Evolutionary conservation across 1,284 basidiomycete genomes (phyloP).

Genomic region (Pseudozyma flocculosa): DNA sequence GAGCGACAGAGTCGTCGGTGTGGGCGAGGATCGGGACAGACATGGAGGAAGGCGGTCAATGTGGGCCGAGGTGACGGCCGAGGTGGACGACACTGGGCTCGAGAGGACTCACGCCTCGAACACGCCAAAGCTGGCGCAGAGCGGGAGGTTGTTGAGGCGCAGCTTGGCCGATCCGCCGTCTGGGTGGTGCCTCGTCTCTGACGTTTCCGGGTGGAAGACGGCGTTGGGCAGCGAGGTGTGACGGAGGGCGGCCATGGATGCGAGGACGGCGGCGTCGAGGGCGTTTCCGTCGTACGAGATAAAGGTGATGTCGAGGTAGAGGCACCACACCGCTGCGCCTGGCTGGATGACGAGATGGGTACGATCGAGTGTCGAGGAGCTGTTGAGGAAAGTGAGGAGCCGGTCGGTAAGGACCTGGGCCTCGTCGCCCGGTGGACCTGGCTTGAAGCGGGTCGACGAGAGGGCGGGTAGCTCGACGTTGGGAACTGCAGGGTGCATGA

Average conservation of each 20-base stretch:
- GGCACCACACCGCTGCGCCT: conserved; percentile 79
- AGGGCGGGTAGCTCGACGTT: conserved; percentile 89
- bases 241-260: conserved; percentile 79
- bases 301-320: conserved; percentile 90
- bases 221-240: conserved; percentile 73
- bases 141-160: conserved; percentile 64
- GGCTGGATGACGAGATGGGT: conserved; percentile 75
- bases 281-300: conserved; percentile 96
- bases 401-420: conserved; percentile 39
- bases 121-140: conserved; percentile 75
- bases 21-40: no score
- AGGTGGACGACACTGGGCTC: no score
- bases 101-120: conserved; percentile 62
- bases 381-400: conserved; percentile 65
- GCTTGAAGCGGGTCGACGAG: conserved; percentile 87
- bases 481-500: conserved; percentile 57
- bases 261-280: conserved; percentile 84
- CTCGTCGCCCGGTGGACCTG: conserved; percentile 72
- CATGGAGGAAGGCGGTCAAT: no score
- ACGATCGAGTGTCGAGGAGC: conserved; percentile 63
- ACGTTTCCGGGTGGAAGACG: conserved; percentile 70
- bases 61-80: no score
- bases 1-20: no score
- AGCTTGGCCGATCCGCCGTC: conserved; percentile 61
- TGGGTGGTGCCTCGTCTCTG: conserved; percentile 61